A percentile compares a stretch with the other conserved stretches of the same genome.
Conservation (phyloP, 1,284 basidiomycete species). For the Rugosomyces carneus region DNA sequence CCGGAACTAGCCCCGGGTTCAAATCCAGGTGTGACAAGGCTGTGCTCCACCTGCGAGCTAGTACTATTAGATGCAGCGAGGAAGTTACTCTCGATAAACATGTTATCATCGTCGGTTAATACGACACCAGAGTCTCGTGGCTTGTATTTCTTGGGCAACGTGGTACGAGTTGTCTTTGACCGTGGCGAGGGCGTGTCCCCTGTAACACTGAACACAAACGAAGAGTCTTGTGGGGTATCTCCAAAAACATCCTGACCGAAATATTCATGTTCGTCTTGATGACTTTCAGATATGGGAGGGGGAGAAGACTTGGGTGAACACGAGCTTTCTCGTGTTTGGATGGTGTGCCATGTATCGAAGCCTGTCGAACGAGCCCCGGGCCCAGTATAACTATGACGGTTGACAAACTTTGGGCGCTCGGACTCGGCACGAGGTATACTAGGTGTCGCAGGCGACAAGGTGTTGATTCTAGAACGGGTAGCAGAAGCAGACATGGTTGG, state of each 20-base stretch:
- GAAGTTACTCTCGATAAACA: constrained; percentile 24
- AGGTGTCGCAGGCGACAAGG: constrained; percentile 22
- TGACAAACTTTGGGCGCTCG: constrained; percentile 29
- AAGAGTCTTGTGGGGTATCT: constrained; percentile 33
- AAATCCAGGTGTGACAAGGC: constrained; percentile 60
- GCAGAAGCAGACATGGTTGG: constrained; percentile 14
- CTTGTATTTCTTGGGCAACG: constrained; percentile 59
- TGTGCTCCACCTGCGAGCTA: constrained; percentile 53
- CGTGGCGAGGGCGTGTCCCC: constrained; percentile 54
- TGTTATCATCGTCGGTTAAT: constrained; percentile 44
- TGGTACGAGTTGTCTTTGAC: constrained; percentile 30
- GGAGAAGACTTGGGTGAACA: constrained; percentile 49
- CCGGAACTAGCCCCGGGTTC: constrained; percentile 47
- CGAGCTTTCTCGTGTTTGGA: constrained; percentile 33
- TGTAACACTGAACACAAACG: constrained; percentile 52
- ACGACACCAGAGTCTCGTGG: constrained; percentile 62
- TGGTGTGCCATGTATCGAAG: constrained; percentile 37
- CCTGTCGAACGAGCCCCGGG: constrained; percentile 24
- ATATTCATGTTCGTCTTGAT: constrained; percentile 25
- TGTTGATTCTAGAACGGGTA: constrained; percentile 28
- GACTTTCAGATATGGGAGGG: constrained; percentile 21
- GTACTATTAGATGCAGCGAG: constrained; percentile 51
- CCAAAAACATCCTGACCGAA: constrained; percentile 57
- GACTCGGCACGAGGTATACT: constrained; percentile 14
- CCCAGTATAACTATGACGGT: constrained; percentile 61